phyloP scores from a whole-genome alignment of 148 eudicot genomes.

The Cornus kousa region DNA sequence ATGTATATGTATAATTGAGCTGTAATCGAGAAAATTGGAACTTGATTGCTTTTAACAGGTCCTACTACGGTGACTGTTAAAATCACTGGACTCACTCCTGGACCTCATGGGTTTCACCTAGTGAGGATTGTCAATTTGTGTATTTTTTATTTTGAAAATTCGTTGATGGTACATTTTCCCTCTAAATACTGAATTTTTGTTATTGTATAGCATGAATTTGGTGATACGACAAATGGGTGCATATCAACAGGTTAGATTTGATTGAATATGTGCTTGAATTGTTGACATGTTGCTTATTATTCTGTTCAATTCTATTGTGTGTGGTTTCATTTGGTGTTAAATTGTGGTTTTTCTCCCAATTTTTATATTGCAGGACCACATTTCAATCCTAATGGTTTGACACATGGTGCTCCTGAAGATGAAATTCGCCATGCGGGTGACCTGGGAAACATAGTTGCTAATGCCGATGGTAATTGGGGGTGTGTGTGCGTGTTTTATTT shows the following conservation, averaged over 20 bases:
- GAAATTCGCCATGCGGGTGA: constrained; percentile 99
- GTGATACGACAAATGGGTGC: constrained; percentile 97
- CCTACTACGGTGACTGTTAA: constrained; percentile 78
- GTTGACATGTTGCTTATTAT: not conserved
- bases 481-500: not conserved
- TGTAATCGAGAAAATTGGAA: constrained; percentile 10
- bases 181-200: not conserved
- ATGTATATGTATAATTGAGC: constrained; percentile 3
- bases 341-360: not conserved
- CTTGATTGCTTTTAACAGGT: constrained; percentile 34
- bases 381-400: constrained; percentile 76
- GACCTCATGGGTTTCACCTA: constrained; percentile 73
- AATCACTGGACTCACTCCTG: constrained; percentile 76
- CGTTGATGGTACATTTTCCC: no score
- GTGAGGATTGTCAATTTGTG: constrained; percentile 20
- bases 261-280: not conserved
- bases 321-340: not conserved
- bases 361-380: constrained; percentile 60
- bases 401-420: constrained; percentile 98
- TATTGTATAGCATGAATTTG: constrained; percentile 73
- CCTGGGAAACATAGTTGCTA: constrained; percentile 99
- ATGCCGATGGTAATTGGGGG: constrained; percentile 60
- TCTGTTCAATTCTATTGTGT: not conserved
- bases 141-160: not conserved
- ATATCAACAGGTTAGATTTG: constrained; percentile 75